Conservation (phyloP, 2,329 filamentous ascomycete species). For the Colletotrichum chlorophyti region DNA sequence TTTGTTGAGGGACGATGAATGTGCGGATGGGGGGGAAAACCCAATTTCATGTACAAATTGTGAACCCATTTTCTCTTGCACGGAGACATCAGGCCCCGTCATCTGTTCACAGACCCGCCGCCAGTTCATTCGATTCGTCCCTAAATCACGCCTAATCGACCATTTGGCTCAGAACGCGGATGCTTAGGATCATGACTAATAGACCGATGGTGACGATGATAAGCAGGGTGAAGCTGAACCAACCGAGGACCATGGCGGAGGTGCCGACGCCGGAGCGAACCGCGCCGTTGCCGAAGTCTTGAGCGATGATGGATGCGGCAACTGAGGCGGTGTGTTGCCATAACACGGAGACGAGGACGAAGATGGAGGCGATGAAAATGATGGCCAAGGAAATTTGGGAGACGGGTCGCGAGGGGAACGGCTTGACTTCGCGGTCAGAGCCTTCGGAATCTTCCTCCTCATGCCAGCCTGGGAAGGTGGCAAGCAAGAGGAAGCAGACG, state of each 20-base stretch:
- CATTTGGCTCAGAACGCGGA: constrained; percentile 75
- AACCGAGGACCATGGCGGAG: constrained; percentile 94
- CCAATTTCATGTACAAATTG: constrained; percentile 14
- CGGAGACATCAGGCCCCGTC: neutral
- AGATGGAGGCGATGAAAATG: constrained; percentile 80
- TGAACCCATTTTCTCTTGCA: neutral
- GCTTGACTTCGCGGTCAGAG: constrained; percentile 88
- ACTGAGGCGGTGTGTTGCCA: constrained; percentile 98
- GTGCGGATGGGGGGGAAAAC: neutral
- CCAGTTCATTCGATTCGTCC: neutral
- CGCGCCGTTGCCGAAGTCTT: constrained; percentile 90
- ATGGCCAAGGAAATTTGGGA: constrained; percentile 92
- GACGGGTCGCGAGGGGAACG: constrained; percentile 90
- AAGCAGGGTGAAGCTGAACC: constrained; percentile 93
- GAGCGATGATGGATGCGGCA: constrained; percentile 89
- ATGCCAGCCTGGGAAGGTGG: constrained; percentile 97
- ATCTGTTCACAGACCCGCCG: constrained; percentile 8
- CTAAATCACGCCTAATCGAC: constrained; percentile 33
- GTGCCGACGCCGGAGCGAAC: constrained; percentile 90
- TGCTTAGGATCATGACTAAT: constrained; percentile 95
- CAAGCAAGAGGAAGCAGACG: constrained; percentile 91
- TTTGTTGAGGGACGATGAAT: constrained; percentile 19
- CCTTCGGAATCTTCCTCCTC: constrained; percentile 84
- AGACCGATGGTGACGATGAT: constrained; percentile 96
- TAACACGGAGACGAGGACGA: constrained; percentile 76